Conservation (phyloP, 2,329 filamentous ascomycete species). For the Hysterium pulicare region DNA sequence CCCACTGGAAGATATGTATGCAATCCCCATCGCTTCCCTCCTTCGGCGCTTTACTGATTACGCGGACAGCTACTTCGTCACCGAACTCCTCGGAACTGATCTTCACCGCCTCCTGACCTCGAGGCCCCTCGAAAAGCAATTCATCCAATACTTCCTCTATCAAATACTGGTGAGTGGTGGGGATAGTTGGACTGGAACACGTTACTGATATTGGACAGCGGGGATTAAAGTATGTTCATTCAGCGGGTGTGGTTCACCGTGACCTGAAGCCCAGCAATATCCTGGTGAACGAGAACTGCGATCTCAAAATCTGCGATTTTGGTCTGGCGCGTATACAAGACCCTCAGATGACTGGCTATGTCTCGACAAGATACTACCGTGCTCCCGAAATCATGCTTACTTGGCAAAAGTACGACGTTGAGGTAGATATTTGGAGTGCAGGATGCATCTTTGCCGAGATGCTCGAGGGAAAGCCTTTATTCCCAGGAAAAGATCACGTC, state of each 20-base stretch:
- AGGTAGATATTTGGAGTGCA: conserved; percentile 99
- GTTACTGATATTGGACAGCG: conserved; percentile 56
- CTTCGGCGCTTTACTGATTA: conserved; percentile 13
- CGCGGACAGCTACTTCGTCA: conserved; percentile 82
- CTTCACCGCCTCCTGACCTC: conserved; percentile 93
- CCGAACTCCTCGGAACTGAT: conserved; percentile 94
- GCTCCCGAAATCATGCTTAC: conserved; percentile 99
- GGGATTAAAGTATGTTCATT: conserved; percentile 98
- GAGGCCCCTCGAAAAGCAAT: conserved; percentile 95
- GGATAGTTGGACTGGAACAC: too few species aligned
- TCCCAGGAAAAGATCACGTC: conserved; percentile 98
- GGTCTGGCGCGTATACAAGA: conserved; percentile 96
- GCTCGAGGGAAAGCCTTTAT: conserved; percentile 96
- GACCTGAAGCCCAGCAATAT: conserved; percentile 99
- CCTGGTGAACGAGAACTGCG: conserved; percentile 98
- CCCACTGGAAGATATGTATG: conserved; percentile 95
- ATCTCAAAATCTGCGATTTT: conserved; percentile 99
- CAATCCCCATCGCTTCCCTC: conserved; percentile 9
- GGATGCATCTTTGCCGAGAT: conserved; percentile 99
- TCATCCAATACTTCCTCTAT: conserved; percentile 99
- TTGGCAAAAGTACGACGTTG: conserved; percentile 99
- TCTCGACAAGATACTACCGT: conserved; percentile 97
- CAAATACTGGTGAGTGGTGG: conserved; percentile 84
- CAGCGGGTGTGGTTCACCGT: conserved; percentile 93
- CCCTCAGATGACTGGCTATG: conserved; percentile 98